A percentile compares a stretch with the other conserved stretches of the same genome.
These are phyloP conservation scores for Chalaropsis ovoidea DNA, from an alignment of 2,329 filamentous ascomycete genomes.

Conservation along the genomic window DNA sequence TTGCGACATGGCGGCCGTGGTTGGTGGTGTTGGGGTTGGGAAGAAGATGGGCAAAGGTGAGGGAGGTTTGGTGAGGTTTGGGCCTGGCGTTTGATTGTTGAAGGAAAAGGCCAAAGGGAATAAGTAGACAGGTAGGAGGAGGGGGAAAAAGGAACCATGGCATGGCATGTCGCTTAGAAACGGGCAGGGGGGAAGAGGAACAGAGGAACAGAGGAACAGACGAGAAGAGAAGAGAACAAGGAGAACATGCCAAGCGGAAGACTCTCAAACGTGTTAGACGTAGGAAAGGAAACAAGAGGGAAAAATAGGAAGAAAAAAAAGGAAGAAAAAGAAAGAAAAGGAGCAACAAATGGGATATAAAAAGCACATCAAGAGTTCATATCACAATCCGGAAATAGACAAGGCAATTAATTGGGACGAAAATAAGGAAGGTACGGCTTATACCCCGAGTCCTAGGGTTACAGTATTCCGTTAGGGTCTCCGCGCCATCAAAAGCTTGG, in stretches of 20 bases:
- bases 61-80: not conserved
- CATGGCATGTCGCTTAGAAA: slow-evolving; percentile 5
- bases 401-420: too few relatives aligned
- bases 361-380: too few relatives aligned
- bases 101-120: not conserved
- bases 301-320: not conserved
- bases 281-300: not conserved
- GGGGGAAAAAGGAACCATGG: slow-evolving; percentile 7
- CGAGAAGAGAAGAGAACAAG: slow-evolving; percentile 1
- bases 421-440: too few relatives aligned
- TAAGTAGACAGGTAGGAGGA: not conserved
- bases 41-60: too few relatives aligned
- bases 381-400: too few relatives aligned
- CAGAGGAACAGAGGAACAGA: slow-evolving; percentile 1
- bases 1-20: not conserved
- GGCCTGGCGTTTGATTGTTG: not conserved
- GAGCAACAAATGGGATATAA: too few relatives aligned
- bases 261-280: slow-evolving; percentile 11
- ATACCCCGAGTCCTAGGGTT: not conserved
- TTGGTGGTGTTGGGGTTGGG: not conserved
- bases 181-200: not conserved
- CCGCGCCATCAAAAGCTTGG: not conserved
- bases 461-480: not conserved
- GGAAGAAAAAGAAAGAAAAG: too few relatives aligned
- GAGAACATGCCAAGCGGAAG: not conserved